phyloP scores from a whole-genome alignment of 352 stramenopile species.

The Globisporangium spiculum region DNA sequence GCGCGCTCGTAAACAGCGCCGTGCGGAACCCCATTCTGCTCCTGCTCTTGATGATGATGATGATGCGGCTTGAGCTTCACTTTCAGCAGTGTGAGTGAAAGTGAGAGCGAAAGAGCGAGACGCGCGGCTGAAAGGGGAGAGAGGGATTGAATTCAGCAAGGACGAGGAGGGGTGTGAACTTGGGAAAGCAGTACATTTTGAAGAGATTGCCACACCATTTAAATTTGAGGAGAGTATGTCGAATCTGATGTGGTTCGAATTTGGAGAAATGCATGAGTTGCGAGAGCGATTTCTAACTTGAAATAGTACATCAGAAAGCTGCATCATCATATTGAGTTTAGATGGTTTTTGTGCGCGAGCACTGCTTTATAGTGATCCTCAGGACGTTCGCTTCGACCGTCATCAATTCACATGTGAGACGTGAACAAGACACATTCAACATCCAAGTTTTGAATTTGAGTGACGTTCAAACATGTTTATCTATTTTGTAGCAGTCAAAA shows the following conservation, averaged over 20 bases:
- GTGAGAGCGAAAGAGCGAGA: background rate
- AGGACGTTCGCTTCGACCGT: no score
- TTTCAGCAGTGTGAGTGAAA: conserved; percentile 7
- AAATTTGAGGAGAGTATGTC: background rate
- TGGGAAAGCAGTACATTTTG: background rate
- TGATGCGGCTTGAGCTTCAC: background rate
- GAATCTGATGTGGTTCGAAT: background rate
- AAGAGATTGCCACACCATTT: background rate
- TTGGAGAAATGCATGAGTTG: background rate
- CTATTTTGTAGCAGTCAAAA: no score
- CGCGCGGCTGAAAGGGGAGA: background rate
- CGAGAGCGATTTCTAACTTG: background rate
- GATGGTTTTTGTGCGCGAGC: background rate
- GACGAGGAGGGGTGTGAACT: background rate
- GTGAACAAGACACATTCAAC: no score
- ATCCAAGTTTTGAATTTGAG: no score
- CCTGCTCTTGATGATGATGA: background rate
- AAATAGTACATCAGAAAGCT: background rate
- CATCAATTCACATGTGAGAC: no score
- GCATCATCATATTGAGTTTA: background rate
- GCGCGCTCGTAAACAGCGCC: conserved; percentile 15
- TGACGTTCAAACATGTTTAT: no score
- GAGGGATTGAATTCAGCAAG: background rate
- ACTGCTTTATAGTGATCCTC: no score
- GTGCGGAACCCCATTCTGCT: conserved; percentile 27